Evolutionary conservation across 768 basidiomycete genomes (phyloP).

Genomic region (Pulveroboletus sp.): DNA sequence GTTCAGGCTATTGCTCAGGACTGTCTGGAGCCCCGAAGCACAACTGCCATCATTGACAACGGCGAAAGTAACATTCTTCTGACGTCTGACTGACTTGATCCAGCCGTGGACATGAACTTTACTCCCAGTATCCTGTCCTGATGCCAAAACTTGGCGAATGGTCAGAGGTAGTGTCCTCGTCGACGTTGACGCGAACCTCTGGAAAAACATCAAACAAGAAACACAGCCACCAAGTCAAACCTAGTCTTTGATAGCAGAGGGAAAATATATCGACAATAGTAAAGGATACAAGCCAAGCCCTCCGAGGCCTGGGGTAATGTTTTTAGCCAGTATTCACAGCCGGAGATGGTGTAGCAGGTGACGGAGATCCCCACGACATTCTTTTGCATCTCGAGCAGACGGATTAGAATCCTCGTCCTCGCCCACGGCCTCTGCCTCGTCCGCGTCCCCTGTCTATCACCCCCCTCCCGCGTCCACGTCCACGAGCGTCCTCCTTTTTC

Average conservation of each 20-base stretch:
- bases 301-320: slow-evolving; percentile 15
- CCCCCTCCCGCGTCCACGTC: slow-evolving; percentile 53
- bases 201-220: slow-evolving; percentile 21
- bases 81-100: slow-evolving; percentile 81
- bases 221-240: slow-evolving; percentile 28
- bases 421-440: slow-evolving; percentile 53
- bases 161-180: slow-evolving; percentile 27
- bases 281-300: slow-evolving; percentile 22
- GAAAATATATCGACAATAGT: slow-evolving; percentile 10
- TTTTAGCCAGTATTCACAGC: slow-evolving; percentile 25
- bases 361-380: slow-evolving; percentile 1
- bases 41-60: slow-evolving; percentile 81
- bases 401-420: slow-evolving; percentile 40
- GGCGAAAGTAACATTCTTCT: slow-evolving; percentile 87
- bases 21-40: slow-evolving; percentile 70
- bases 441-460: slow-evolving; percentile 51
- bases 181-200: slow-evolving; percentile 30
- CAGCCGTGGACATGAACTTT: slow-evolving; percentile 64
- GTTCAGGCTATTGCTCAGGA: slow-evolving; percentile 43
- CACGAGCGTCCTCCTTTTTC: slow-evolving; percentile 83
- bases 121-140: slow-evolving; percentile 4
- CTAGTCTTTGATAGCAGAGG: background rate
- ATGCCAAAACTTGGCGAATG: slow-evolving; percentile 38
- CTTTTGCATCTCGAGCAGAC: background rate
- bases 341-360: slow-evolving; percentile 5